phyloP scores from a whole-genome alignment of 306 rosid genomes.

The Begonia masoniana region DNA sequence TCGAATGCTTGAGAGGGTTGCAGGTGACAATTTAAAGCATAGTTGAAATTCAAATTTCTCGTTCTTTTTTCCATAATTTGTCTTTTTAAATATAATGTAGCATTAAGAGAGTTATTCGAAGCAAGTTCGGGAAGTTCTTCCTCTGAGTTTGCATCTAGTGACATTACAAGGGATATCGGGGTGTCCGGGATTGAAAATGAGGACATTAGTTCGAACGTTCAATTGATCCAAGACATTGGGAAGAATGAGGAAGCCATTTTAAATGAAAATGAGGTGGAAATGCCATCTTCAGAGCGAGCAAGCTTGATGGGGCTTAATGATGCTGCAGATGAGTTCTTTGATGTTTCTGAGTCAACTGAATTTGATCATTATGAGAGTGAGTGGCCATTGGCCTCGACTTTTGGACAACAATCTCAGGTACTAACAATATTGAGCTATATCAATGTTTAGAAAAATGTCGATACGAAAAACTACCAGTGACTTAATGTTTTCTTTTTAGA shows the following conservation, averaged over 20 bases:
- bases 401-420: slow-evolving; percentile 33
- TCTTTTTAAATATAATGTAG: slow-evolving; percentile 20
- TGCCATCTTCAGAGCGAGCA: slow-evolving; percentile 22
- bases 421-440: neutral
- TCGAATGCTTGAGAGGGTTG: slow-evolving; percentile 70
- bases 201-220: slow-evolving; percentile 29
- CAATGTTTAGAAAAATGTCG: too few relatives aligned
- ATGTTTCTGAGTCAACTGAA: slow-evolving; percentile 69
- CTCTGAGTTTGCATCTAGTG: slow-evolving; percentile 29
- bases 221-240: slow-evolving; percentile 10
- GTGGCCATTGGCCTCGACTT: slow-evolving; percentile 30
- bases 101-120: slow-evolving; percentile 57
- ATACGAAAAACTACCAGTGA: neutral
- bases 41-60: neutral
- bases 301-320: slow-evolving; percentile 61
- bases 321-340: slow-evolving; percentile 61
- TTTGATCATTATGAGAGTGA: slow-evolving; percentile 35
- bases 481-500: neutral
- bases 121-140: slow-evolving; percentile 29
- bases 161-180: slow-evolving; percentile 26
- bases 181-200: slow-evolving; percentile 21
- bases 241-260: slow-evolving; percentile 23
- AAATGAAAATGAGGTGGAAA: slow-evolving; percentile 24
- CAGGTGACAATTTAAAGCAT: slow-evolving; percentile 34
- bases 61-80: neutral